phyloP scores from a whole-genome alignment of 352 stramenopile species.

The Phytophthora nicotianae region DNA sequence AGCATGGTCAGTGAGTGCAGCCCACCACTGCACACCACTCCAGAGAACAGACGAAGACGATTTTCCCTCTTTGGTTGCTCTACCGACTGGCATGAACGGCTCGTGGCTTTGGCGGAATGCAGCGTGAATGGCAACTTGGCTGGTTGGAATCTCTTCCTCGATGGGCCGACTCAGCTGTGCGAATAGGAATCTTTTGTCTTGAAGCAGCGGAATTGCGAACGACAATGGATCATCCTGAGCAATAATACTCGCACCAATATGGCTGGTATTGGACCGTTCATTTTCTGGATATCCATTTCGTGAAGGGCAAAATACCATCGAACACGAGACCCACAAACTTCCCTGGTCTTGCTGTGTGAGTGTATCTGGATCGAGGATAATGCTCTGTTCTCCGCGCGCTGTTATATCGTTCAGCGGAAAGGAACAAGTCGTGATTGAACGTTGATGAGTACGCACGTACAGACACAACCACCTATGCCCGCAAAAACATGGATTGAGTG shows the following conservation, averaged over 20 bases:
- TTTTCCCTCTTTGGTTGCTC: constrained; percentile 9
- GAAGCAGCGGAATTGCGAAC: constrained; percentile 41
- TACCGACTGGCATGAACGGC: constrained; percentile 20
- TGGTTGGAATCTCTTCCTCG: constrained; percentile 34
- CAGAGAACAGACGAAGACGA: constrained; percentile 24
- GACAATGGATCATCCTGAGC: constrained; percentile 23
- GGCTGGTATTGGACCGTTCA: not conserved
- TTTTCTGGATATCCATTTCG: not conserved
- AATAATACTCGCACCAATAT: not conserved
- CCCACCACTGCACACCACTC: constrained; percentile 46
- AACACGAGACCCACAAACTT: constrained; percentile 39
- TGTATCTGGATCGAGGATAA: constrained; percentile 40
- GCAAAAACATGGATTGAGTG: constrained; percentile 7
- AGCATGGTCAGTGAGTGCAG: constrained; percentile 40
- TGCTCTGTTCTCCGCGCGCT: constrained; percentile 17
- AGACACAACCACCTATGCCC: constrained; percentile 38
- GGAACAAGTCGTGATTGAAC: constrained; percentile 38
- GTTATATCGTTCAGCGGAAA: constrained; percentile 36
- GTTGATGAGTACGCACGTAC: constrained; percentile 36
- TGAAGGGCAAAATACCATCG: constrained; percentile 46
- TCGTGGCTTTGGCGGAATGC: constrained; percentile 49
- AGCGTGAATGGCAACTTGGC: constrained; percentile 41
- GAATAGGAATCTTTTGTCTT: constrained; percentile 37
- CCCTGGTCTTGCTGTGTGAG: constrained; percentile 33
- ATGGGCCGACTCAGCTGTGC: constrained; percentile 44